Conservation (phyloP, 2,329 filamentous ascomycete genomes). For the Apiospora aurea region DNA sequence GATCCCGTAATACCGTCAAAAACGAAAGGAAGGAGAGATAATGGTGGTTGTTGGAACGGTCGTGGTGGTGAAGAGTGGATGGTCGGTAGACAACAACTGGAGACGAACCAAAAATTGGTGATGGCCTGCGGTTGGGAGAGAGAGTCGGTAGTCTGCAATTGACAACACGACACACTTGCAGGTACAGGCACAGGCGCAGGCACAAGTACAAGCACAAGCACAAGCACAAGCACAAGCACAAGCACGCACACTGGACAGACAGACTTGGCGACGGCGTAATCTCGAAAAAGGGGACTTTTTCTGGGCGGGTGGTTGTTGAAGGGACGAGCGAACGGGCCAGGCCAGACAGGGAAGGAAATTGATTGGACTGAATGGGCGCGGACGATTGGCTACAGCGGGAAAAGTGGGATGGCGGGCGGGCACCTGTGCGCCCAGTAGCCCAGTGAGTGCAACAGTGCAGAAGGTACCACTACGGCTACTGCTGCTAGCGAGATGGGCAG, state of each 20-base stretch:
- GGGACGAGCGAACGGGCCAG: constrained; percentile 21
- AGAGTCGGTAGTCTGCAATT: background rate
- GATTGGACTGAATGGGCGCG: constrained; percentile 1
- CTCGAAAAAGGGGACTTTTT: constrained; percentile 28
- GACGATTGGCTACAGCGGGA: background rate
- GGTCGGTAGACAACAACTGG: constrained; percentile 5
- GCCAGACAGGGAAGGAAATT: constrained; percentile 21
- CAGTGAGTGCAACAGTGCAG: background rate
- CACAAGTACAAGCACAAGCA: background rate
- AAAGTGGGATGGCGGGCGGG: constrained; percentile 10
- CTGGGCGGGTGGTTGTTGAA: constrained; percentile 8
- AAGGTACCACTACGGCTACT: background rate
- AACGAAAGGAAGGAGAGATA: constrained; percentile 19
- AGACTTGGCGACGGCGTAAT: constrained; percentile 19
- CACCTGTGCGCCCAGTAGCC: background rate
- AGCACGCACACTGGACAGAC: background rate
- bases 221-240: background rate
- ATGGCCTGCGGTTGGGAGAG: background rate
- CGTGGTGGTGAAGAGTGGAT: background rate
- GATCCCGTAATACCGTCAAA: background rate
- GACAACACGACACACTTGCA: constrained; percentile 17
- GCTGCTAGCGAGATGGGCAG: background rate
- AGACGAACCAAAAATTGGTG: constrained; percentile 7
- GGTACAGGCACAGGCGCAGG: no score
- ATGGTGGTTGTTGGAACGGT: constrained; percentile 17